phyloP scores from a whole-genome alignment of 2,329 filamentous ascomycete genomes.

The Trichophaea hybrida region DNA sequence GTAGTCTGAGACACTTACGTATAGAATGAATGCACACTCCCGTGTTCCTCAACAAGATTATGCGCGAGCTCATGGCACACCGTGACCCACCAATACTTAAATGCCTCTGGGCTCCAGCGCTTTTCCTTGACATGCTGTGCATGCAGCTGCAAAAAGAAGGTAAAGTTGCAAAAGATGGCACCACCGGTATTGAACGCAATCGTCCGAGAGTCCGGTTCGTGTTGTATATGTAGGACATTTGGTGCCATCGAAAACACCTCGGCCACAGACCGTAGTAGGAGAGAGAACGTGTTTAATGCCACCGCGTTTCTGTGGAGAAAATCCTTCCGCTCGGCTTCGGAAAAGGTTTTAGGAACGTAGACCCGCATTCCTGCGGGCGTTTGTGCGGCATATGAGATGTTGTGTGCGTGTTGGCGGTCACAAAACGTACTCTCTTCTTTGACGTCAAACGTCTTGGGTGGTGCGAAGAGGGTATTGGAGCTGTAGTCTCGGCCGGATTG shows the following conservation, averaged over 20 bases:
- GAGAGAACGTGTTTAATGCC: slow-evolving; percentile 54
- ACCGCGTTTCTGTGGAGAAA: slow-evolving; percentile 50
- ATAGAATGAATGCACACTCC: slow-evolving; percentile 21
- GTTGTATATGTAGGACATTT: slow-evolving; percentile 68
- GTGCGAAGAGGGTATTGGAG: slow-evolving; percentile 56
- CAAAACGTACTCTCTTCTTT: slow-evolving; percentile 78
- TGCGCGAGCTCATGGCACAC: slow-evolving; percentile 90
- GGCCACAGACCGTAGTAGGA: slow-evolving; percentile 53
- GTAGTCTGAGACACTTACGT: slow-evolving; percentile 11
- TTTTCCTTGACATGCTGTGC: slow-evolving; percentile 35
- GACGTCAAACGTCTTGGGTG: slow-evolving; percentile 55
- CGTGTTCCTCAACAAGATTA: slow-evolving; percentile 52
- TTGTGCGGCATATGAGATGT: slow-evolving; percentile 57
- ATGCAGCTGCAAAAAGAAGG: slow-evolving; percentile 67
- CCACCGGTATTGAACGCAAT: slow-evolving; percentile 87
- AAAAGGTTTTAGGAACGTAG: slow-evolving; percentile 48
- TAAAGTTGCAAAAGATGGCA: slow-evolving; percentile 84
- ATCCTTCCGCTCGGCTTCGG: slow-evolving; percentile 33
- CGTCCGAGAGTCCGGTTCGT: slow-evolving; percentile 55
- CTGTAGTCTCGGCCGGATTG: slow-evolving; percentile 63
- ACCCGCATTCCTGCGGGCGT: slow-evolving; percentile 59
- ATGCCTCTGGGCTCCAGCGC: slow-evolving; percentile 43
- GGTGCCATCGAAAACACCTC: slow-evolving; percentile 57
- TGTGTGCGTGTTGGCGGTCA: slow-evolving; percentile 57
- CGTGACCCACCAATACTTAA: slow-evolving; percentile 89